phyloP scores from a whole-genome alignment of 805 yeast species.

The Cyberlindnera xishuangbannaensis region DNA sequence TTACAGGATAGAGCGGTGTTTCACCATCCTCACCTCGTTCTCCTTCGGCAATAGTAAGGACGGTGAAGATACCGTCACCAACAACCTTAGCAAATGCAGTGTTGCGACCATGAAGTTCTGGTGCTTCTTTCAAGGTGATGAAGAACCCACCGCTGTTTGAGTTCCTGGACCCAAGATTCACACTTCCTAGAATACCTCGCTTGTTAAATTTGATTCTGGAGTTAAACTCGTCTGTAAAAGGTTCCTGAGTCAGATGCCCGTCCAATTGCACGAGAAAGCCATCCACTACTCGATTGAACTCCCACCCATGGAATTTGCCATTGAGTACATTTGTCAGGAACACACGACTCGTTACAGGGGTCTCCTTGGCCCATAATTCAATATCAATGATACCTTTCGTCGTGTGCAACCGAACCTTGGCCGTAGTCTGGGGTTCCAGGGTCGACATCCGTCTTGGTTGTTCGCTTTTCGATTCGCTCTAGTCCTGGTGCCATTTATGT shows the following conservation, averaged over 20 bases:
- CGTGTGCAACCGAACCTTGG: slow-evolving; percentile 51
- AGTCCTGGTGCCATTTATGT: too few relatives aligned
- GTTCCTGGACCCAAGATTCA: slow-evolving; percentile 29
- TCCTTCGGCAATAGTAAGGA: slow-evolving; percentile 42
- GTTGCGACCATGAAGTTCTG: slow-evolving; percentile 36
- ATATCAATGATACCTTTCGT: slow-evolving; percentile 53
- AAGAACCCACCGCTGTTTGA: slow-evolving; percentile 38
- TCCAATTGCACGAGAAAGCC: slow-evolving; percentile 35
- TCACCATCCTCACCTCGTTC: slow-evolving; percentile 38
- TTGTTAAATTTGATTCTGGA: slow-evolving; percentile 43
- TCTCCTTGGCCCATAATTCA: slow-evolving; percentile 67
- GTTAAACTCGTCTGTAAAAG: slow-evolving; percentile 40
- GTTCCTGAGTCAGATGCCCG: slow-evolving; percentile 19
- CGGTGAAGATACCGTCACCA: slow-evolving; percentile 50
- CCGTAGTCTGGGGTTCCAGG: slow-evolving; percentile 52
- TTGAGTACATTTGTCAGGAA: slow-evolving; percentile 47
- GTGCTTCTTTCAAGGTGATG: slow-evolving; percentile 42
- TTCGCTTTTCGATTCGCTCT: too few relatives aligned
- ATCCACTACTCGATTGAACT: slow-evolving; percentile 36
- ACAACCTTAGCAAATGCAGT: slow-evolving; percentile 54
- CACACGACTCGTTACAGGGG: slow-evolving; percentile 40
- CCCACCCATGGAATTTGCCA: slow-evolving; percentile 35
- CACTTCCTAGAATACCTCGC: slow-evolving; percentile 53
- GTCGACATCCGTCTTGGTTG: slow-evolving; percentile 18
- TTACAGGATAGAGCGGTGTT: slow-evolving; percentile 47